Evolutionary conservation across 2,329 filamentous ascomycete genomes (phyloP).

Genomic region (Xylaria sp.): DNA sequence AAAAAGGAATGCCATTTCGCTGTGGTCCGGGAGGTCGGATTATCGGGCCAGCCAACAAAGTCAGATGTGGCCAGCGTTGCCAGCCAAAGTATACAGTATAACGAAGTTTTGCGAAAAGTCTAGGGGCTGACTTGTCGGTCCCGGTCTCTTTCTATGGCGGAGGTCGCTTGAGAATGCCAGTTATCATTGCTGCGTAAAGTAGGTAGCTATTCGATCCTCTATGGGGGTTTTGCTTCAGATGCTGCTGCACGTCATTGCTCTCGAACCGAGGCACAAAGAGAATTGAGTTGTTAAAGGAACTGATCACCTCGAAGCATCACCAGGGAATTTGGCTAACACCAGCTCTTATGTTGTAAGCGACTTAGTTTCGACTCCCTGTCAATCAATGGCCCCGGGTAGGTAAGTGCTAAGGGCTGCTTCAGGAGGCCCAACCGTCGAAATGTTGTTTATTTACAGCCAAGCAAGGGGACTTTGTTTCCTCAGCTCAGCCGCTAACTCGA

Average conservation of each 20-base stretch:
- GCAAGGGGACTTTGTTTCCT: slow-evolving; percentile 21
- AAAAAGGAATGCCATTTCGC: slow-evolving; percentile 66
- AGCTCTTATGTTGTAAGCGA: slow-evolving; percentile 15
- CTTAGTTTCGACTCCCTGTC: slow-evolving; percentile 25
- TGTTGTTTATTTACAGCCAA: slow-evolving; percentile 48
- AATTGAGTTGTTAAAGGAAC: slow-evolving; percentile 19
- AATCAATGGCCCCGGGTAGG: slow-evolving; percentile 16
- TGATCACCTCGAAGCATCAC: slow-evolving; percentile 15
- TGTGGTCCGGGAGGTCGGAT: slow-evolving; percentile 2
- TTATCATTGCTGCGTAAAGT: slow-evolving; percentile 23
- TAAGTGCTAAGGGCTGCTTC: slow-evolving; percentile 30
- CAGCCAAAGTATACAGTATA: slow-evolving; percentile 20
- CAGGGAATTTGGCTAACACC: slow-evolving; percentile 7
- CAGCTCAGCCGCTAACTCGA: slow-evolving; percentile 28
- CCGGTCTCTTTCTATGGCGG: slow-evolving; percentile 11
- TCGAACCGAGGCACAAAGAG: slow-evolving; percentile 18
- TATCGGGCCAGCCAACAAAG: slow-evolving; percentile 1
- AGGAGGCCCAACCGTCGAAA: slow-evolving; percentile 39
- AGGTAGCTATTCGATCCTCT: slow-evolving; percentile 12
- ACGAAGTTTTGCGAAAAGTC: slow-evolving; percentile 2
- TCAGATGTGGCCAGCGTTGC: slow-evolving; percentile 22
- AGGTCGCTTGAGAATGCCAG: slow-evolving; percentile 18
- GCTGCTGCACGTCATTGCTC: slow-evolving; percentile 28
- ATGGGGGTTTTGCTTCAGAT: slow-evolving; percentile 18
- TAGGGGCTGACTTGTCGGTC: slow-evolving; percentile 7